phyloP scores from a whole-genome alignment of 2,329 filamentous ascomycete species.

The Fusarium siculi region DNA sequence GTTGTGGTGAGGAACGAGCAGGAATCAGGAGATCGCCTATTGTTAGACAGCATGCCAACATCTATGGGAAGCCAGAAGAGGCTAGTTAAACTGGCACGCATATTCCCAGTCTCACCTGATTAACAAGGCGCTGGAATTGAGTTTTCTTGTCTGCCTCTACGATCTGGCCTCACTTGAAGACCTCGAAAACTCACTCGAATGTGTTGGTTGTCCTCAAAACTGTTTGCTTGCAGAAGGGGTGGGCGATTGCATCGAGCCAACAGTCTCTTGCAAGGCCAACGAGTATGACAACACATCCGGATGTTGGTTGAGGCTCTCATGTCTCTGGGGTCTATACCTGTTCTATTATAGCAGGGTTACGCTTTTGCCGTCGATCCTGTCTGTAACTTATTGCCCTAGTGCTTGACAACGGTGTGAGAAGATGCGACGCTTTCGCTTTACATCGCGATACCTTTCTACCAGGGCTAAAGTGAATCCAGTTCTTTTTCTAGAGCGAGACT shows the following conservation, averaged over 20 bases:
- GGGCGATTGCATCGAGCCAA: constrained; percentile 22
- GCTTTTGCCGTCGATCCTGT: neutral
- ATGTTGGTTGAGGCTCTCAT: constrained; percentile 9
- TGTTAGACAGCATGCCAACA: constrained; percentile 14
- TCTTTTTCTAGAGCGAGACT: no score
- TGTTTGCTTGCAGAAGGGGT: constrained; percentile 1
- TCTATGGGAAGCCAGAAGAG: constrained; percentile 1
- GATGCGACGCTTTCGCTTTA: neutral
- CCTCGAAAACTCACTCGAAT: constrained; percentile 7
- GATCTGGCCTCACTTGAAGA: neutral
- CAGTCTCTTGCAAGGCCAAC: constrained; percentile 6
- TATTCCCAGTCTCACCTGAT: constrained; percentile 41
- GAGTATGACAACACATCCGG: constrained; percentile 17
- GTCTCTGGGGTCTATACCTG: neutral
- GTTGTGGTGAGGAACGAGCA: neutral
- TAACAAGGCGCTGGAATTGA: neutral
- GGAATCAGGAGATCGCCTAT: constrained; percentile 1
- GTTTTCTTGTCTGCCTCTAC: neutral
- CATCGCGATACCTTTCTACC: neutral
- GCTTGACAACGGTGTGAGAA: neutral
- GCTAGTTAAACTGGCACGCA: constrained; percentile 32
- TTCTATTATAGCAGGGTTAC: constrained; percentile 1
- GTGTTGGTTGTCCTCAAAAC: constrained; percentile 12
- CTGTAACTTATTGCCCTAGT: neutral
- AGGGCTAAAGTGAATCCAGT: neutral